Evolutionary conservation across 2,329 filamentous ascomycete species (phyloP).

Genomic region (Colletotrichum musae): DNA sequence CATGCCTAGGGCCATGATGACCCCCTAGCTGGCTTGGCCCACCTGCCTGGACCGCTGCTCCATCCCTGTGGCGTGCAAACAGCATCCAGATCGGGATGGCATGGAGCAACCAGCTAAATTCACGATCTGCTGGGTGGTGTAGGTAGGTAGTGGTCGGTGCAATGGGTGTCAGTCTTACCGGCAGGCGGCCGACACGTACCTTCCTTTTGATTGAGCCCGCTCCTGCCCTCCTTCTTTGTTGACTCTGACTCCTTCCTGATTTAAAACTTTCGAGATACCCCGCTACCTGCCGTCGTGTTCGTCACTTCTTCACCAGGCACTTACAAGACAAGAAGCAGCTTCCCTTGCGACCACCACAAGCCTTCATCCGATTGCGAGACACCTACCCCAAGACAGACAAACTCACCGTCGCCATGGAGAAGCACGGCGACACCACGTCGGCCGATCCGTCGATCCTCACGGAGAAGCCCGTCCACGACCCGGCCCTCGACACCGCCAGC

Average conservation of each 20-base stretch:
- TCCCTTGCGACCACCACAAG: background rate
- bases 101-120: background rate
- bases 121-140: no score
- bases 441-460: slow-evolving; percentile 25
- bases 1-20: background rate
- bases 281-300: no score
- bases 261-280: no score
- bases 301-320: background rate
- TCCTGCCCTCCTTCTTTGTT: no score
- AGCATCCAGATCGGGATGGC: slow-evolving; percentile 22
- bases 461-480: slow-evolving; percentile 14
- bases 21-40: slow-evolving; percentile 8
- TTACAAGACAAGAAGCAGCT: background rate
- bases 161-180: no score
- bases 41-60: slow-evolving; percentile 1
- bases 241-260: no score
- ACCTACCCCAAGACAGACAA: background rate
- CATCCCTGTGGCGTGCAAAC: slow-evolving; percentile 31
- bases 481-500: background rate
- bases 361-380: background rate
- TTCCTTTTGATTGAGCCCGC: no score
- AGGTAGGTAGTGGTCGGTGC: no score
- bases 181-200: no score
- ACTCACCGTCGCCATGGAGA: slow-evolving; percentile 16
- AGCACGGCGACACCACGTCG: slow-evolving; percentile 17